phyloP scores from a whole-genome alignment of 1,139 yeast species.

The Diutina scorzettiae region DNA sequence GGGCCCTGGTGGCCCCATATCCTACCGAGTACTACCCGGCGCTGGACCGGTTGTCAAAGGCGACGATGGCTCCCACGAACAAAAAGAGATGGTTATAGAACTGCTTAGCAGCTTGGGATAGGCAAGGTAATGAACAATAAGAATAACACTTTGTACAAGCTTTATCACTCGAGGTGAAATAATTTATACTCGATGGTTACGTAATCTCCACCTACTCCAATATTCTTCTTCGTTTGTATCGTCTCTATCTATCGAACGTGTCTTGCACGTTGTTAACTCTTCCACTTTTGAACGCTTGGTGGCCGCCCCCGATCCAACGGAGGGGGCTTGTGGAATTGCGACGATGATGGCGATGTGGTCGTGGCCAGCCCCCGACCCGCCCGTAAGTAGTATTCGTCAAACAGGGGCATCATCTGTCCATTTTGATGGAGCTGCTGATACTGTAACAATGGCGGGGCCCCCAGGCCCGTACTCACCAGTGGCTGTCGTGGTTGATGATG shows the following conservation, averaged over 20 bases:
- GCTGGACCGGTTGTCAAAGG: constrained; percentile 25
- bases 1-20: constrained; percentile 55
- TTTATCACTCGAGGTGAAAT: too few species aligned
- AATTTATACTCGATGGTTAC: too few species aligned
- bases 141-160: too few species aligned
- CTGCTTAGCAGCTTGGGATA: too few species aligned
- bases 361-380: background rate
- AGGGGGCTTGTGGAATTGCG: constrained; percentile 1
- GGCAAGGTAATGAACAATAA: too few species aligned
- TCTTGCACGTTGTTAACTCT: background rate
- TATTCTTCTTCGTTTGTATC: too few species aligned
- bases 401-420: background rate
- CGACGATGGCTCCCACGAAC: constrained; percentile 25
- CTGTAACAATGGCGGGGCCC: constrained; percentile 1
- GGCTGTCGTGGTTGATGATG: background rate
- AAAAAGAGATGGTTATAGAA: constrained; percentile 15
- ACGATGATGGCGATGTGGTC: background rate
- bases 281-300: background rate
- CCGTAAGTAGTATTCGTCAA: background rate
- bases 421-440: background rate
- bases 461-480: background rate
- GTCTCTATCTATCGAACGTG: too few species aligned
- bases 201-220: too few species aligned
- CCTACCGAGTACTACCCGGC: constrained; percentile 43
- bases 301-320: background rate